Base-by-base conservation (phyloP, 1,284 basidiomycete genomes). In the Takashimella koratensis region DNA sequence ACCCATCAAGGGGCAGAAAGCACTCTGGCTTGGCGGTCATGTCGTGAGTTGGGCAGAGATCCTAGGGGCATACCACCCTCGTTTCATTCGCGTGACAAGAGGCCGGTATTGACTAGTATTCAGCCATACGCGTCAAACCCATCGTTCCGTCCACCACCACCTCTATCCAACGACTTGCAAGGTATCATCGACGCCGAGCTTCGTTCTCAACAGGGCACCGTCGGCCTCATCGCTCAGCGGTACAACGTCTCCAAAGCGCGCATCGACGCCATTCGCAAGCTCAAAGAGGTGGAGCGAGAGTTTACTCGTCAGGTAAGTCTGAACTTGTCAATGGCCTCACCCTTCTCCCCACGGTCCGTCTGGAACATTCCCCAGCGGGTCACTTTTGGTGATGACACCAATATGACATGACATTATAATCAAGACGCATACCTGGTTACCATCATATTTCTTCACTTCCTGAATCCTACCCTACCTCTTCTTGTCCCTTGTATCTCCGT, bases 391-490 rank as follows among this genome's bases (percentile, higher is more conserved):
- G 70, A 73, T 73, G 71, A 73, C 55, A 70, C 62, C 70, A 64
- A 59, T 64, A 73, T 73, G 73, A 75, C 73, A 74, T 75, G 63
- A 71, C 67, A 68, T 71, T 74, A 70, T 71, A 69, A 66, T 62
- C 55, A 74, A 76, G 73, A 75, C 73, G 58, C 53, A 61, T 58
- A 53, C 61, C 68, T 74, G 74, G 74, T 76, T 73, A 76, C 56
- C 42, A 52, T 60, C 52, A 63, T 59, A 66, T 73, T 73, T 75
- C 73, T 75, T 76, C 74, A 76, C 73, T 75, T 76, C 70, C 74
- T 76, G 74, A 76, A 53, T 60, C 49, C 19, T 2, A 45, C 44
- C 52, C 40, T 44, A 21, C 51, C 51, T 42, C 51, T 45, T 10
- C 42, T 6, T 40, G 2, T 43, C 26, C 49, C 30, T 12, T 11